phyloP scores from a whole-genome alignment of 108 stramenopile species.

The Licmophora abbreviata region DNA sequence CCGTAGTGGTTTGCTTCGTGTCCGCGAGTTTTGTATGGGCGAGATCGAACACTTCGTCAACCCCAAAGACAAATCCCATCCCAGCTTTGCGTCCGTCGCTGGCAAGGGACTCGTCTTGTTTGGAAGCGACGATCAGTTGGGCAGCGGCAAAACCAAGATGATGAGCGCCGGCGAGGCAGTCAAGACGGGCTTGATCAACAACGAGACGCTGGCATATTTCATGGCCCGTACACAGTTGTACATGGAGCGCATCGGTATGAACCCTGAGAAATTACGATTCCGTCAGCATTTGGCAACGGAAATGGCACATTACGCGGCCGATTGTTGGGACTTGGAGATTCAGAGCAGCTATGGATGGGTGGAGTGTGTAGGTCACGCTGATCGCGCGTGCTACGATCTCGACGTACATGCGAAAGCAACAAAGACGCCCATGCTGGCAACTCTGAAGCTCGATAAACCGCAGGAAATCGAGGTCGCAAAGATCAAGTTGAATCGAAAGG shows the following conservation, averaged over 20 bases:
- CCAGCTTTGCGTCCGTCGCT: slow-evolving; percentile 83
- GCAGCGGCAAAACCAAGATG: slow-evolving; percentile 89
- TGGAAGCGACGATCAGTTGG: slow-evolving; percentile 93
- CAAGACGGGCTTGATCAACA: slow-evolving; percentile 87
- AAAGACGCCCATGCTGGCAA: slow-evolving; percentile 92
- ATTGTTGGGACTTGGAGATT: slow-evolving; percentile 99
- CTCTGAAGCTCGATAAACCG: slow-evolving; percentile 74
- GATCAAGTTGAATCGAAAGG: slow-evolving; percentile 85
- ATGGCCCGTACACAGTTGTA: slow-evolving; percentile 98
- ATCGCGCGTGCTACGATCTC: slow-evolving; percentile 98
- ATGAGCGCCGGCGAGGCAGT: slow-evolving; percentile 92
- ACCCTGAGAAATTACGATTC: slow-evolving; percentile 86
- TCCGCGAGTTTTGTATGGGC: slow-evolving; percentile 99
- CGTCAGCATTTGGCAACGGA: slow-evolving; percentile 98
- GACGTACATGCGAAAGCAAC: slow-evolving; percentile 93
- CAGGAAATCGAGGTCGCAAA: slow-evolving; percentile 78
- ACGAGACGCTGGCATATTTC: slow-evolving; percentile 98
- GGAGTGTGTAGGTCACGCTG: slow-evolving; percentile 99
- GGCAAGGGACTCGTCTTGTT: slow-evolving; percentile 85
- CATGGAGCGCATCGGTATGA: slow-evolving; percentile 96
- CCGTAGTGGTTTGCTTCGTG: slow-evolving; percentile 94
- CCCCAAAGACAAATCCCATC: slow-evolving; percentile 95
- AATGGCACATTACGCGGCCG: slow-evolving; percentile 99
- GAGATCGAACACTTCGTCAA: slow-evolving; percentile 99
- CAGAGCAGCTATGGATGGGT: slow-evolving; percentile 97